Percentiles rank a stretch among this genome's conserved stretches.
Conservation (phyloP, 768 basidiomycete genomes). For the Panaeolus cyanescens region DNA sequence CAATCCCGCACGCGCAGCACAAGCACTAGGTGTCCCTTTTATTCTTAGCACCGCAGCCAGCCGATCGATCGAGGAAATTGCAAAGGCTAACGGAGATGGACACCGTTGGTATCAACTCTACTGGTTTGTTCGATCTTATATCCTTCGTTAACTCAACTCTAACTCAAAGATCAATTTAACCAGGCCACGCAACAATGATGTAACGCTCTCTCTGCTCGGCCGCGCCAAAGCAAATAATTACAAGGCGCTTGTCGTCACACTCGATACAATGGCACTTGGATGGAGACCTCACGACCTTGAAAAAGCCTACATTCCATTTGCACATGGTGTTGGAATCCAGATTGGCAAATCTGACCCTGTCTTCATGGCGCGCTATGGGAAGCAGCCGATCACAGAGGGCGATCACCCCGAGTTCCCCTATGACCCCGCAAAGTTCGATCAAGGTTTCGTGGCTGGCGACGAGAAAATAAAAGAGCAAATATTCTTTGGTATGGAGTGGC, state of each 20-base stretch:
- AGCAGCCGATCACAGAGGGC: slow-evolving; percentile 41
- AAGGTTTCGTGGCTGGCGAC: slow-evolving; percentile 48
- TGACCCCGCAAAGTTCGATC: slow-evolving; percentile 47
- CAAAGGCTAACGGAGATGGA: slow-evolving; percentile 65
- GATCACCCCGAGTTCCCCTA: slow-evolving; percentile 59
- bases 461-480: slow-evolving; percentile 36
- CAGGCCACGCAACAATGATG: slow-evolving; percentile 64
- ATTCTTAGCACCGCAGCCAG: slow-evolving; percentile 77
- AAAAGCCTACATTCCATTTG: slow-evolving; percentile 65
- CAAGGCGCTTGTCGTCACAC: slow-evolving; percentile 73
- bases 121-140: slow-evolving; percentile 46
- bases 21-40: slow-evolving; percentile 62
- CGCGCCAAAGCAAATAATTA: slow-evolving; percentile 70
- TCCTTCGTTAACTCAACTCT: background rate
- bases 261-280: slow-evolving; percentile 73
- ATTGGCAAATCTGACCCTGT: slow-evolving; percentile 75
- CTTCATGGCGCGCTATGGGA: slow-evolving; percentile 64
- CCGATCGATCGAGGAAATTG: slow-evolving; percentile 79
- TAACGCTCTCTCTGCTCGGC: slow-evolving; percentile 63
- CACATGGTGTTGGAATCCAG: slow-evolving; percentile 64
- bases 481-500: slow-evolving; percentile 61
- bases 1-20: slow-evolving; percentile 67
- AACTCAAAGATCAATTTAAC: background rate
- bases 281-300: slow-evolving; percentile 80
- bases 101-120: slow-evolving; percentile 84